These are phyloP conservation scores for Pistacia vera DNA, from an alignment of 345 rosid genomes.

Conservation along the genomic window DNA sequence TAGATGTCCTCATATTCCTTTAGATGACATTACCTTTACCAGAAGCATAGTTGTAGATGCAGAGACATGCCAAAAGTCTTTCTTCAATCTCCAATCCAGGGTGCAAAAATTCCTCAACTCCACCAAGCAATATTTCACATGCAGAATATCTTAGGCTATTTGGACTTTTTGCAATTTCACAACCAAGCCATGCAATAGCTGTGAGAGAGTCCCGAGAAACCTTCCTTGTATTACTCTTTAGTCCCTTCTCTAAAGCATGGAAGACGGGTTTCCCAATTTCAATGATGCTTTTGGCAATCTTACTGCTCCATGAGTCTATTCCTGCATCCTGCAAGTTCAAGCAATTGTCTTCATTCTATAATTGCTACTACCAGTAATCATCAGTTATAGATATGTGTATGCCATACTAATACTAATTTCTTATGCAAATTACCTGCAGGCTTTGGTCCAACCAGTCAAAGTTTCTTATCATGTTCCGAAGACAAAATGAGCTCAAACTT, in stretches of 20 bases:
- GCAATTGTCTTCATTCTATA: background rate
- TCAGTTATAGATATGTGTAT: background rate
- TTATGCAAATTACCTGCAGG: slow-evolving; percentile 53
- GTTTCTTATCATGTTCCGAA: slow-evolving; percentile 77
- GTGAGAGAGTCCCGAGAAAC: slow-evolving; percentile 64
- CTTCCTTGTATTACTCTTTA: slow-evolving; percentile 63
- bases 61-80: slow-evolving; percentile 76
- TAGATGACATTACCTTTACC: slow-evolving; percentile 60
- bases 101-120: slow-evolving; percentile 69
- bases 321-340: slow-evolving; percentile 59
- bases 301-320: slow-evolving; percentile 71
- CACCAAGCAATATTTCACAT: slow-evolving; percentile 65
- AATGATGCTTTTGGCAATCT: slow-evolving; percentile 58
- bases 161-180: slow-evolving; percentile 65
- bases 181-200: slow-evolving; percentile 76
- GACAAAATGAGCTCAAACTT: slow-evolving; percentile 59
- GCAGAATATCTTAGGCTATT: slow-evolving; percentile 55
- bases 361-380: background rate
- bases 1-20: too few relatives aligned
- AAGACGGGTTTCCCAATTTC: slow-evolving; percentile 58
- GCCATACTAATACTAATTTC: background rate
- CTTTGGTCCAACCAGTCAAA: slow-evolving; percentile 73
- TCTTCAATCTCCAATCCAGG: slow-evolving; percentile 88
- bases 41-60: slow-evolving; percentile 89
- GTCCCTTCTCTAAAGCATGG: slow-evolving; percentile 52